Conservation (phyloP, 2,329 filamentous ascomycete species). For the Truncatella angustata region DNA sequence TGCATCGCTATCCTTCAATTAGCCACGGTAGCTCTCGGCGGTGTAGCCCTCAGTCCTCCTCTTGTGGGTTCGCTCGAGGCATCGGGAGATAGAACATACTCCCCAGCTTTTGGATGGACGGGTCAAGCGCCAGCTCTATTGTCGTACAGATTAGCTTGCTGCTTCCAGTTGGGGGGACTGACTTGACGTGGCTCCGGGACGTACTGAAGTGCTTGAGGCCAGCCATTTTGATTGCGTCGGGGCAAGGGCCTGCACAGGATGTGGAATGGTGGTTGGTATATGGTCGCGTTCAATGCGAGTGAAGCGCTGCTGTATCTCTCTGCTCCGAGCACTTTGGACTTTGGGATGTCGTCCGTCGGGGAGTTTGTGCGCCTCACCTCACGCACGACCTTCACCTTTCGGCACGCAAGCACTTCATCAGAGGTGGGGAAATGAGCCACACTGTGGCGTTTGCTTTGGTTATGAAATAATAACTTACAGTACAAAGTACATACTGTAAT, state of each 20-base stretch:
- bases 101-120: conserved; percentile 43
- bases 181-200: conserved; percentile 15
- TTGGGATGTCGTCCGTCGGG: conserved; percentile 10
- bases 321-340: conserved; percentile 1
- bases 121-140: conserved; percentile 45
- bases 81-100: conserved; percentile 35
- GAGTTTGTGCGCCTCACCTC: too few relatives aligned
- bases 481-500: too few relatives aligned
- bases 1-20: conserved; percentile 65
- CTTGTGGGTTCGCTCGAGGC: neutral
- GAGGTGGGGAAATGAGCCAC: too few relatives aligned
- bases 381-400: too few relatives aligned
- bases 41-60: neutral
- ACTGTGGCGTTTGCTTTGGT: too few relatives aligned
- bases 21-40: neutral
- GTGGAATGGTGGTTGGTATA: conserved; percentile 3
- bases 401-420: too few relatives aligned
- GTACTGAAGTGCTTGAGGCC: conserved; percentile 43
- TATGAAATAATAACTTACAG: too few relatives aligned
- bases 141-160: conserved; percentile 26
- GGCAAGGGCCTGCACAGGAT: conserved; percentile 18
- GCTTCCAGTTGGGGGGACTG: neutral
- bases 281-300: conserved; percentile 6
- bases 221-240: conserved; percentile 36
- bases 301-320: neutral